phyloP scores from a whole-genome alignment of 164 flowering plant species.

The Liriodendron chinense region DNA sequence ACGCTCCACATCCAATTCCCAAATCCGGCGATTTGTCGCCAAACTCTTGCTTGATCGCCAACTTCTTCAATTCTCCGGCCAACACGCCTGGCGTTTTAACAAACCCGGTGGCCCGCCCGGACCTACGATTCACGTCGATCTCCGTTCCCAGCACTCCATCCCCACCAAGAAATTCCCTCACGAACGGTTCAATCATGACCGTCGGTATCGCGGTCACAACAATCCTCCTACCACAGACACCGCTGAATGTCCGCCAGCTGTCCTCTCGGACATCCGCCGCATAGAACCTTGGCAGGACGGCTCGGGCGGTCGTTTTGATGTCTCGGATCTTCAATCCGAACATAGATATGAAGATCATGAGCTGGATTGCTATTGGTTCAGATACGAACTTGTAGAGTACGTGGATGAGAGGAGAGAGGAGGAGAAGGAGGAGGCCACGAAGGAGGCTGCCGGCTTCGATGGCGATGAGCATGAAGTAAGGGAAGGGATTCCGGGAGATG shows the following conservation, averaged over 20 bases:
- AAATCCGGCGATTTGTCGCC: slow-evolving; percentile 72
- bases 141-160: slow-evolving; percentile 91
- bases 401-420: slow-evolving; percentile 59
- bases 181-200: slow-evolving; percentile 87
- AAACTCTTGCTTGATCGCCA: slow-evolving; percentile 66
- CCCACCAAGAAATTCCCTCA: slow-evolving; percentile 71
- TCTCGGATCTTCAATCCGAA: slow-evolving; percentile 73
- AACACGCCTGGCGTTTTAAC: slow-evolving; percentile 74
- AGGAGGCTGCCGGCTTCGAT: slow-evolving; percentile 88
- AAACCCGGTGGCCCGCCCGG: slow-evolving; percentile 86
- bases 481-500: slow-evolving; percentile 62
- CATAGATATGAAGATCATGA: slow-evolving; percentile 73
- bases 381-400: slow-evolving; percentile 68
- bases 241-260: slow-evolving; percentile 61
- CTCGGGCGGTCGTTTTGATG: slow-evolving; percentile 76
- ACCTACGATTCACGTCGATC: slow-evolving; percentile 65
- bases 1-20: slow-evolving; percentile 73
- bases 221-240: slow-evolving; percentile 49
- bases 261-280: slow-evolving; percentile 73
- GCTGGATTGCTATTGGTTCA: slow-evolving; percentile 67
- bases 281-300: slow-evolving; percentile 81
- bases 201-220: slow-evolving; percentile 88
- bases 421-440: slow-evolving; percentile 72
- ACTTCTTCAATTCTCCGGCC: slow-evolving; percentile 54
- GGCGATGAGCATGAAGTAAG: slow-evolving; percentile 91